phyloP scores from a whole-genome alignment of 1,139 yeast genomes.

The Scheffersomyces parashehatae region DNA sequence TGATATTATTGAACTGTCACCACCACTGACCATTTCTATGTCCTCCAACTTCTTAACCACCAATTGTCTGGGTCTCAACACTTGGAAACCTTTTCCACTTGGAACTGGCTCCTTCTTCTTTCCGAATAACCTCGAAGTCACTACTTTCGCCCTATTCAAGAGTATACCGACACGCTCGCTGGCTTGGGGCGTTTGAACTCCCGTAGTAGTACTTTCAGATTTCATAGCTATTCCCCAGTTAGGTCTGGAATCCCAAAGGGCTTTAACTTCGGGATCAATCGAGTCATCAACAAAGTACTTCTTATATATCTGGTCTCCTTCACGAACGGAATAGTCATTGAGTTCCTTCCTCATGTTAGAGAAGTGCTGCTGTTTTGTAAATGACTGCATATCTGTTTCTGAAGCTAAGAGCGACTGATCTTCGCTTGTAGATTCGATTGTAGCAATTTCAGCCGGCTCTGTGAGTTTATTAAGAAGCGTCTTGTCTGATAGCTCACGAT shows the following conservation, averaged over 20 bases:
- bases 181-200: no score
- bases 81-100: slow-evolving; percentile 34
- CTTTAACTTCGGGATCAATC: slow-evolving; percentile 53
- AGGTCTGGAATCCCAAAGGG: slow-evolving; percentile 51
- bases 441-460: not conserved
- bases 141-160: no score
- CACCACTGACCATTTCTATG: not conserved
- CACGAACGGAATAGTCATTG: slow-evolving; percentile 50
- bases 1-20: not conserved
- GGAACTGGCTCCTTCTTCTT: slow-evolving; percentile 3
- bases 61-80: slow-evolving; percentile 44
- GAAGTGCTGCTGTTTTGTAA: slow-evolving; percentile 10
- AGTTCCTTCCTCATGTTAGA: slow-evolving; percentile 13
- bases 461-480: not conserved
- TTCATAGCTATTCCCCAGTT: slow-evolving; percentile 2
- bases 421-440: slow-evolving; percentile 2
- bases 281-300: slow-evolving; percentile 40
- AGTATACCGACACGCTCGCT: no score
- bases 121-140: not conserved
- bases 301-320: slow-evolving; percentile 47
- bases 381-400: slow-evolving; percentile 8
- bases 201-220: not conserved
- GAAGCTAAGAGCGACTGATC: slow-evolving; percentile 7
- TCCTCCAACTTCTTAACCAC: slow-evolving; percentile 23
- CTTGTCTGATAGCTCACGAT: not conserved